Evolutionary conservation across 257 asterid genomes (phyloP), one percentile per base, ranked within the genome.

Genomic region (Rauvolfia tetraphylla): DNA sequence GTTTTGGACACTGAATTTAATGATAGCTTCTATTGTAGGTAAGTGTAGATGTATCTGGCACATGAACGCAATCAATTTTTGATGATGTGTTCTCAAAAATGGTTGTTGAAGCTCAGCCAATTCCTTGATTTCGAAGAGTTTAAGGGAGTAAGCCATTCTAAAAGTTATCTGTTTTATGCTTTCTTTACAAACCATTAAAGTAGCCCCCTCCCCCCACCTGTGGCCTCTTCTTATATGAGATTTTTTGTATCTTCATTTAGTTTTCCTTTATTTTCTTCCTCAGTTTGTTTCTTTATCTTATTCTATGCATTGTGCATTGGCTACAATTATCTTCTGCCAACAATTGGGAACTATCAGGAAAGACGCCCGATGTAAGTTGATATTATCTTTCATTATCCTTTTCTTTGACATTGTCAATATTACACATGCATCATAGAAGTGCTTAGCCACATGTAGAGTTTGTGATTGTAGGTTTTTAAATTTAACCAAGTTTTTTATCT

Each of bases 41-140:
- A 68, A 77, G 74, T 76, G 82, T 85, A 51, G 83, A 81, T 71
- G 88, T 87, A 39, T 84, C 82, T 36, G 88, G 87, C 49, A 70
- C 56, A 49, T 84, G 76, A 83, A 89, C 93, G 23, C 83, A 83
- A 78, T 85, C 82, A 68, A 77, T 85, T 75, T 89, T 75, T 69
- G 93, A 84, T 72, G 79, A 74, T n/a, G 86, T 84, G 27, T 83
- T 89, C 81, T 76, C 85, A 54, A 84, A 80, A 81, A 85, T 89
- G 90, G 91, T 87, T 68, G 87, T 83, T 80, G 90, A 82, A 81
- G 91, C 91, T 77, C 93, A 87, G 77, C 91, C 90, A 18, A 87
- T 89, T 75, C 93, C 90, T 49, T 90, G 93, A 61, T 89, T 89
- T 79, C 87, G 91, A 75, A 89, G 93, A 83, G 90, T 84, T 49